Evolutionary conservation across 345 rosid species (phyloP).

Genomic region (Atalantia buxifolia): DNA sequence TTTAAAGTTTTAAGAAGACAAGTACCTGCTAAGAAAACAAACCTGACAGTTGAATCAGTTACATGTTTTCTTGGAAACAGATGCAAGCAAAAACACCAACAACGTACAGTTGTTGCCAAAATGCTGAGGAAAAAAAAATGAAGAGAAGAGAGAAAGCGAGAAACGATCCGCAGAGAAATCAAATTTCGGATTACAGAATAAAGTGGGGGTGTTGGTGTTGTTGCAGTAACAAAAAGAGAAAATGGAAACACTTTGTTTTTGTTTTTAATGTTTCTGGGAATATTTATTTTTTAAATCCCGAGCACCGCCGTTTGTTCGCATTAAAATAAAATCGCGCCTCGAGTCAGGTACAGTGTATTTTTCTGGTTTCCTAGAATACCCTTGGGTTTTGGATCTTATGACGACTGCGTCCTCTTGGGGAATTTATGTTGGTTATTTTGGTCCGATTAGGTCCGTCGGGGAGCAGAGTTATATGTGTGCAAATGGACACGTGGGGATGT

Average conservation of each 20-base stretch:
- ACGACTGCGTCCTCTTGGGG: conserved; percentile 6
- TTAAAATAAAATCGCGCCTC: conserved; percentile 14
- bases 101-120: background rate
- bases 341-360: background rate
- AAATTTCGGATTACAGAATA: background rate
- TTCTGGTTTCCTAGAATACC: background rate
- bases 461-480: background rate
- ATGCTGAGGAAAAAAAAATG: conserved; percentile 1
- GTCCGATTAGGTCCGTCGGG: background rate
- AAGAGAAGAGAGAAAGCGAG: background rate
- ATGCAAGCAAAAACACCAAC: background rate
- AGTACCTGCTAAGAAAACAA: conserved; percentile 1
- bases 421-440: background rate
- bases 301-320: conserved; percentile 20
- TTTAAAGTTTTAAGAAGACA: background rate
- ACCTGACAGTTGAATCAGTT: conserved; percentile 10
- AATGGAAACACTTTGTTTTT: background rate
- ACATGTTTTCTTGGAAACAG: conserved; percentile 6
- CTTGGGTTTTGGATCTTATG: background rate
- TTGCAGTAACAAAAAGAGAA: background rate
- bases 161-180: background rate
- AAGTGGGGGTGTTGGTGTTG: background rate
- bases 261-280: background rate
- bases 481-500: conserved; percentile 17
- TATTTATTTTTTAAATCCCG: background rate